These are phyloP conservation scores for Penicillium atrosanguineum DNA, from an alignment of 495 filamentous ascomycete genomes.

Conservation along the genomic window DNA sequence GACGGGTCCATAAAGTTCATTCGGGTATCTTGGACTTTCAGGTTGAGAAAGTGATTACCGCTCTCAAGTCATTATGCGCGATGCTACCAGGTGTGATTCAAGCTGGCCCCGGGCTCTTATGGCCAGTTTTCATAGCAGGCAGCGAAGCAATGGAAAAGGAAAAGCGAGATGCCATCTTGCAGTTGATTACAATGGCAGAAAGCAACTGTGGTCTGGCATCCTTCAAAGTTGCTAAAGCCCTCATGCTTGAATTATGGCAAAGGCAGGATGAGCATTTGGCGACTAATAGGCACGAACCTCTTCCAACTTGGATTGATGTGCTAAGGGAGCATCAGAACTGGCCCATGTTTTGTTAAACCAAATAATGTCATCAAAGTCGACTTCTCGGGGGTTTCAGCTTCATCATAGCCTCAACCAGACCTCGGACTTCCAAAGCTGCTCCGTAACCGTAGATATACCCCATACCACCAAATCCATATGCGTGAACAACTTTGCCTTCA, in stretches of 20 bases:
- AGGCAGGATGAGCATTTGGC: conserved; percentile 19
- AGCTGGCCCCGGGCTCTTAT: conserved; percentile 20
- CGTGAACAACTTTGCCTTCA: conserved; percentile 16
- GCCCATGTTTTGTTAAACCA: conserved; percentile 22
- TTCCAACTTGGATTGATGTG: conserved; percentile 26
- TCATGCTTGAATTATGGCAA: conserved; percentile 21
- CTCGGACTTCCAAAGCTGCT: conserved; percentile 13
- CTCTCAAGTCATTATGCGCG: conserved; percentile 12
- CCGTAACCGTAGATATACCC: conserved; percentile 18
- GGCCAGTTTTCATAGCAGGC: conserved; percentile 30
- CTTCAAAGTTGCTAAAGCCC: conserved; percentile 12
- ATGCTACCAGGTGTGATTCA: not conserved
- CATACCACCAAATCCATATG: conserved; percentile 17
- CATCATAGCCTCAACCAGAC: conserved; percentile 3
- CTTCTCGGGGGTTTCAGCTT: not conserved
- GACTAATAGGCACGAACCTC: conserved; percentile 5
- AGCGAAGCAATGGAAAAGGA: conserved; percentile 1
- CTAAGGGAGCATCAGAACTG: conserved; percentile 13
- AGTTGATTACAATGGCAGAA: too few species aligned
- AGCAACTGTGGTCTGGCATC: conserved; percentile 10
- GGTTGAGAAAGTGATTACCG: conserved; percentile 19
- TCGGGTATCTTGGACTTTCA: conserved; percentile 19
- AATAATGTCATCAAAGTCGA: conserved; percentile 1
- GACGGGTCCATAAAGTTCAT: conserved; percentile 24
- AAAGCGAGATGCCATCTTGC: too few species aligned